Evolutionary conservation across 2,329 filamentous ascomycete species (phyloP).

Genomic region (Aschersonia sp.): DNA sequence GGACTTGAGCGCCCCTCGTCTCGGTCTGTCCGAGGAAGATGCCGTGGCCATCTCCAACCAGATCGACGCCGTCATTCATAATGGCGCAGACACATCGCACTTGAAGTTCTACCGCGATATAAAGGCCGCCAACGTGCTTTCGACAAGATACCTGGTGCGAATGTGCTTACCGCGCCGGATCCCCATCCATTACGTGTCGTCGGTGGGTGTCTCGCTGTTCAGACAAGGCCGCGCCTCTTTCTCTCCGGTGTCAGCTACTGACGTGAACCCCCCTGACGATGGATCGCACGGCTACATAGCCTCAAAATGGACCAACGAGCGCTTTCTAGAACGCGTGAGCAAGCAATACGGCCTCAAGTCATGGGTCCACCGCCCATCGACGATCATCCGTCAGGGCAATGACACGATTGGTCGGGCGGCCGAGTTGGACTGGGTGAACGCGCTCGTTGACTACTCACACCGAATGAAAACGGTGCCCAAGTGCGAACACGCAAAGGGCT

Average conservation of each 20-base stretch:
- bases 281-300: constrained; percentile 15
- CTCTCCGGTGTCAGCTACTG: background rate
- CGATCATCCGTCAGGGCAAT: constrained; percentile 1
- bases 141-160: constrained; percentile 14
- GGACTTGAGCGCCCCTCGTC: constrained; percentile 15
- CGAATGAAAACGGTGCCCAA: background rate
- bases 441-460: background rate
- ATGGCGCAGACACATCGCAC: constrained; percentile 21
- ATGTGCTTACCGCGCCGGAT: constrained; percentile 7
- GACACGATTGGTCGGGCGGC: background rate
- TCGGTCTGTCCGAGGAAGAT: constrained; percentile 20
- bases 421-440: background rate
- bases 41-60: background rate
- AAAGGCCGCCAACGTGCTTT: constrained; percentile 12
- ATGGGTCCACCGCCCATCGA: constrained; percentile 5
- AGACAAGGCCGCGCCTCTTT: background rate
- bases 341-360: constrained; percentile 2
- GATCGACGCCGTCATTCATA: constrained; percentile 32
- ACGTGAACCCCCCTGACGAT: constrained; percentile 3
- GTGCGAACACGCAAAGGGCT: background rate
- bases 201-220: background rate
- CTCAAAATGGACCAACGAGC: constrained; percentile 18
- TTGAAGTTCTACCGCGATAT: constrained; percentile 16
- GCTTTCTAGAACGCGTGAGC: constrained; percentile 11
- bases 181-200: constrained; percentile 15